Percentiles rank a stretch among this genome's conserved stretches.
Evolutionary conservation across 2,329 filamentous ascomycete genomes (phyloP).

Genomic region (Epicoccum nigrum): DNA sequence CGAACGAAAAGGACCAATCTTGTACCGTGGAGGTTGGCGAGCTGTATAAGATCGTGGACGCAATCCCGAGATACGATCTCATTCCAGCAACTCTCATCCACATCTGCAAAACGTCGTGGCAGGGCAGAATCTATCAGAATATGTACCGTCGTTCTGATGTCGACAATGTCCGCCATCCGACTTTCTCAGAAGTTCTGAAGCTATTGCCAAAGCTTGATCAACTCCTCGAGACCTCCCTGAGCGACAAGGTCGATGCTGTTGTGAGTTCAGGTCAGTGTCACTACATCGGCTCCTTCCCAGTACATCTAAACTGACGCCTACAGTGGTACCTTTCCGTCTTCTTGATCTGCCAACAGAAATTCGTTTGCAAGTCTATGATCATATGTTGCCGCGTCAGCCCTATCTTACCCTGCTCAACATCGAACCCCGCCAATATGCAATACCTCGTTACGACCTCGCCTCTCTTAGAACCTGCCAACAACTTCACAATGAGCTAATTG

Average conservation of each 20-base stretch:
- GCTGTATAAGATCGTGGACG: slow-evolving; percentile 2
- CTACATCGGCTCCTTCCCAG: too few species aligned
- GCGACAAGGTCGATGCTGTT: slow-evolving; percentile 10
- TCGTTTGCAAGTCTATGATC: slow-evolving; percentile 9
- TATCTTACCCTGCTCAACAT: slow-evolving; percentile 15
- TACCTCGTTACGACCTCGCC: slow-evolving; percentile 13
- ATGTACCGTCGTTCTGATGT: slow-evolving; percentile 3
- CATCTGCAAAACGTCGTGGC: slow-evolving; percentile 13
- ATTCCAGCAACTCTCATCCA: slow-evolving; percentile 11
- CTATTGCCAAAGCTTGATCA: slow-evolving; percentile 11
- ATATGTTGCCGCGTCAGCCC: slow-evolving; percentile 5
- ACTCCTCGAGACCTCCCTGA: slow-evolving; percentile 1
- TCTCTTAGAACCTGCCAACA: slow-evolving; percentile 7
- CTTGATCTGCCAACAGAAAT: slow-evolving; percentile 11
- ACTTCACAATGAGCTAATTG: slow-evolving; percentile 8
- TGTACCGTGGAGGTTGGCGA: neutral
- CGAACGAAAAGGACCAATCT: too few species aligned
- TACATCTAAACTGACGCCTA: neutral
- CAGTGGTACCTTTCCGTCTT: slow-evolving; percentile 12
- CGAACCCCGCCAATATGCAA: slow-evolving; percentile 6
- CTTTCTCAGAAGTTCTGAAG: slow-evolving; percentile 13
- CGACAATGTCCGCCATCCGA: slow-evolving; percentile 7
- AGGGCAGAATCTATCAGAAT: slow-evolving; percentile 11
- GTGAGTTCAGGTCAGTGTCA: slow-evolving; percentile 6
- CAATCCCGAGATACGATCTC: slow-evolving; percentile 5